Percentiles rank a stretch among this genome's conserved stretches.
Conservation (phyloP, 2,329 filamentous ascomycete genomes). For the Colletotrichum sp. region DNA sequence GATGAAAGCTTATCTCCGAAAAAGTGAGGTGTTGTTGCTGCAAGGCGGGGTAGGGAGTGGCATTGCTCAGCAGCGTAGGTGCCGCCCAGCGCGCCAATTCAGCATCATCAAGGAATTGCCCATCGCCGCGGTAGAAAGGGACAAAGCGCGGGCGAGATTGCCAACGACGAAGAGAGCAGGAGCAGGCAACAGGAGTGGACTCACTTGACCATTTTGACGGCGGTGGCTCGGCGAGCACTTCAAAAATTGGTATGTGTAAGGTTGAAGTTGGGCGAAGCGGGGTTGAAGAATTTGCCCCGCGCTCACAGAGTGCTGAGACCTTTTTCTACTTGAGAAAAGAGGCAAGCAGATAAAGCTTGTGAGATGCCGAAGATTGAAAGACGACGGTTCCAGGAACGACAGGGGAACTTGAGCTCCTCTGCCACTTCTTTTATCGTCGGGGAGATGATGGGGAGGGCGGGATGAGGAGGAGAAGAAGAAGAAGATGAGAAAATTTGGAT, state of each 20-base stretch:
- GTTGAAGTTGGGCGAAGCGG: constrained; percentile 43
- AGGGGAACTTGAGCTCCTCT: constrained; percentile 40
- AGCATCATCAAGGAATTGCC: neutral
- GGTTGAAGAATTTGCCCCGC: constrained; percentile 40
- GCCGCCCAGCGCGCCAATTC: neutral
- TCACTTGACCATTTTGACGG: constrained; percentile 99
- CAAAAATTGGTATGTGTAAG: constrained; percentile 37
- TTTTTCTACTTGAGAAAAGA: constrained; percentile 19
- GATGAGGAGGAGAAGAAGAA: constrained; percentile 7
- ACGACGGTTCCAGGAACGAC: constrained; percentile 40
- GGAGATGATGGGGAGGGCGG: constrained; percentile 23
- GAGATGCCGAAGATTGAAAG: constrained; percentile 29
- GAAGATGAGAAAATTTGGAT: constrained; percentile 15
- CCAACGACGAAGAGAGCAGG: neutral
- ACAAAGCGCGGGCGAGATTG: neutral
- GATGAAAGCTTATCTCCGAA: constrained; percentile 40
- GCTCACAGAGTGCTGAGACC: constrained; percentile 20
- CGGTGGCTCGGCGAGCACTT: constrained; percentile 59
- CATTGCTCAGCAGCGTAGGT: neutral
- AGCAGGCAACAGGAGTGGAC: constrained; percentile 45
- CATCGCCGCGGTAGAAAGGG: neutral
- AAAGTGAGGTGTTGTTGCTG: constrained; percentile 1
- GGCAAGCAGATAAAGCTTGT: constrained; percentile 16
- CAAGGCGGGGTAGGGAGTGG: constrained; percentile 6
- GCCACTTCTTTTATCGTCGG: constrained; percentile 44